phyloP scores from a whole-genome alignment of 768 basidiomycete species.

The Fomitopsis serialis region DNA sequence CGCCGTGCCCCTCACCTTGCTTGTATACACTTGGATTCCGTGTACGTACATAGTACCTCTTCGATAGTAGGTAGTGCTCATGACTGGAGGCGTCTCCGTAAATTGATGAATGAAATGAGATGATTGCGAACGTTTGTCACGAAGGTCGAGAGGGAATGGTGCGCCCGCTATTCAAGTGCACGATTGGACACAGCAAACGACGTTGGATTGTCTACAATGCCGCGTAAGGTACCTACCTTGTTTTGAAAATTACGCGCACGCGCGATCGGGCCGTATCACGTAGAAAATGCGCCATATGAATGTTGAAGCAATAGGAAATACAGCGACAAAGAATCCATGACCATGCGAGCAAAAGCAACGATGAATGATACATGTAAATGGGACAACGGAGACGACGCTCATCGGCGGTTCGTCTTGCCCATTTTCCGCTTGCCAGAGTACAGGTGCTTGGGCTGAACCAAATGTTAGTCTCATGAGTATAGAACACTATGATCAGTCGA shows the following conservation, averaged over 20 bases:
- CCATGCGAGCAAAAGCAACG: not conserved
- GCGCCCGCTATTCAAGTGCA: no score
- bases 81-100: not conserved
- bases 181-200: no score
- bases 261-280: no score
- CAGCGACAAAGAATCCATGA: not conserved
- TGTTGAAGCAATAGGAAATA: not conserved
- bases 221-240: no score
- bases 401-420: constrained; percentile 79
- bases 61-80: not conserved
- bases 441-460: constrained; percentile 73
- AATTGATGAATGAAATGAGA: not conserved
- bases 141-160: no score
- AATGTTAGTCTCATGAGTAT: not conserved
- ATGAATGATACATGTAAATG: not conserved
- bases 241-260: no score
- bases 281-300: not conserved
- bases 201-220: no score
- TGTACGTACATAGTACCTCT: not conserved
- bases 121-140: not conserved
- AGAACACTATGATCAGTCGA: constrained; percentile 7
- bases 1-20: not conserved
- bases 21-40: not conserved
- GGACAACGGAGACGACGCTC: constrained; percentile 14
- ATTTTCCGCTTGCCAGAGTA: constrained; percentile 81